A percentile compares a stretch with the other conserved stretches of the same genome.
Evolutionary conservation across 2,329 filamentous ascomycete species (phyloP).

Genomic region (Setomelanomma holmii): DNA sequence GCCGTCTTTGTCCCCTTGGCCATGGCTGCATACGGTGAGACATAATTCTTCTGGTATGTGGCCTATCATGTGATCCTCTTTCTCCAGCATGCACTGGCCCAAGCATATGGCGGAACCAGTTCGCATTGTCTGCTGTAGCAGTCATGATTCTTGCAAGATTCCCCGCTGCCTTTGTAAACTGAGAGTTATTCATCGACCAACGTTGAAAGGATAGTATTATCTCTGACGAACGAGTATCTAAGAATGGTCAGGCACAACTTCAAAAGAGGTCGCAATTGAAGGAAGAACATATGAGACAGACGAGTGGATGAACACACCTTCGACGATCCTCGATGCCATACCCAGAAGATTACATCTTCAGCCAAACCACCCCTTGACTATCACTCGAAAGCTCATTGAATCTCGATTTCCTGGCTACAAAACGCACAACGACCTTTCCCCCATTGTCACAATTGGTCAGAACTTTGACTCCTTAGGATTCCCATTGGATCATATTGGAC

Average conservation of each 20-base stretch:
- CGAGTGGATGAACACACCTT: slow-evolving; percentile 83
- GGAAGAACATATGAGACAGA: slow-evolving; percentile 72
- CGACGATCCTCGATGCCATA: slow-evolving; percentile 76
- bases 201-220: neutral
- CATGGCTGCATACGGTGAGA: slow-evolving; percentile 27
- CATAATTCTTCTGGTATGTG: slow-evolving; percentile 43
- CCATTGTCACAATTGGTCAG: slow-evolving; percentile 81
- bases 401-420: slow-evolving; percentile 82
- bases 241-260: slow-evolving; percentile 15
- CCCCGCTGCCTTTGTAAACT: no score
- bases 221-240: slow-evolving; percentile 13
- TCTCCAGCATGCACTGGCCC: no score
- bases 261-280: slow-evolving; percentile 62
- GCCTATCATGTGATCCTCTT: slow-evolving; percentile 37
- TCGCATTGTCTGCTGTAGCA: no score
- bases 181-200: neutral
- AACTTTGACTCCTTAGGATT: slow-evolving; percentile 99
- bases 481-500: slow-evolving; percentile 83
- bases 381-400: slow-evolving; percentile 92
- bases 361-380: slow-evolving; percentile 85
- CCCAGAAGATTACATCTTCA: slow-evolving; percentile 86
- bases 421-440: slow-evolving; percentile 79
- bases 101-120: no score
- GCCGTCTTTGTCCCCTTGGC: slow-evolving; percentile 15
- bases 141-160: no score